Conservation (phyloP, 352 stramenopile species). For the Pythium aquatile region DNA sequence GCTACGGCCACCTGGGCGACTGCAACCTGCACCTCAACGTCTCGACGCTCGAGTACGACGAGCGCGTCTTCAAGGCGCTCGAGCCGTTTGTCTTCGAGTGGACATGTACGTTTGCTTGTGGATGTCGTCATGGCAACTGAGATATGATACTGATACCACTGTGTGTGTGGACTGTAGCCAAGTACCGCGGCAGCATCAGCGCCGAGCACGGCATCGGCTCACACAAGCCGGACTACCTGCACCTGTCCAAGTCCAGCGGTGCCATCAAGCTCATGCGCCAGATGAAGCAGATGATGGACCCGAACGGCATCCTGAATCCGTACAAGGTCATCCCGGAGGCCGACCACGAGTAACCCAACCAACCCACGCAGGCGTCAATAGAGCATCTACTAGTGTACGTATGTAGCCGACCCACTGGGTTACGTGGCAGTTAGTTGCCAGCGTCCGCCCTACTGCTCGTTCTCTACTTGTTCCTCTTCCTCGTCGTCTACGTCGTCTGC, state of each 20-base stretch:
- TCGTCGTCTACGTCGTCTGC: not conserved
- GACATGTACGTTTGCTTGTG: slow-evolving; percentile 44
- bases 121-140: not conserved
- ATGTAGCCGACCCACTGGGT: not conserved
- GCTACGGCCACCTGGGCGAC: slow-evolving; percentile 95
- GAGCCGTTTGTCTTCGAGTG: slow-evolving; percentile 84
- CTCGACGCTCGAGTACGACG: slow-evolving; percentile 67
- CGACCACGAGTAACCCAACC: not conserved
- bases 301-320: slow-evolving; percentile 95
- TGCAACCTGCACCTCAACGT: slow-evolving; percentile 98
- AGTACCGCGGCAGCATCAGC: slow-evolving; percentile 93
- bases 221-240: slow-evolving; percentile 90
- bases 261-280: slow-evolving; percentile 90
- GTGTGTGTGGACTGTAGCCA: slow-evolving; percentile 29
- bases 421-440: not conserved
- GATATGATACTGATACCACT: not conserved
- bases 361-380: not conserved
- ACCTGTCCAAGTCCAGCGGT: slow-evolving; percentile 77
- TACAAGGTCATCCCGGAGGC: slow-evolving; percentile 87
- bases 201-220: slow-evolving; percentile 97
- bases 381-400: slow-evolving; percentile 8
- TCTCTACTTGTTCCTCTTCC: slow-evolving; percentile 13
- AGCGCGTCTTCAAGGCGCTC: slow-evolving; percentile 57
- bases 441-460: slow-evolving; percentile 8
- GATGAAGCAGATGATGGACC: slow-evolving; percentile 95